These are phyloP conservation scores for Pythium graminicola DNA, from an alignment of 352 stramenopile species.

Conservation along the genomic window DNA sequence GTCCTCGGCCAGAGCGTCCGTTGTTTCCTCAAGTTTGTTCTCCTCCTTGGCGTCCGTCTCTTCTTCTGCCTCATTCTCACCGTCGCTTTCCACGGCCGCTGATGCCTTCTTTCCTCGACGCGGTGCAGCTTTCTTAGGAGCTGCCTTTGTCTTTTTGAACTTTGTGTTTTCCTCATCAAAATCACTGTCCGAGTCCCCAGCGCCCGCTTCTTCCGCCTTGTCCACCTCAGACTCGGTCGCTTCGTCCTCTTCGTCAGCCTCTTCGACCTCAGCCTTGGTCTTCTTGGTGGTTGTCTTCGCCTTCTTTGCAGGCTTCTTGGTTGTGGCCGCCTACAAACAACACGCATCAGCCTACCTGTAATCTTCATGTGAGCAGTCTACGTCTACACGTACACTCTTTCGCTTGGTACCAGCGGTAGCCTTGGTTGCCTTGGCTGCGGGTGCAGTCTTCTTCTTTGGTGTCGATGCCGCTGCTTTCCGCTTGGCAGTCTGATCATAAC, in stretches of 20 bases:
- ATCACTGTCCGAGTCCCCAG: constrained; percentile 48
- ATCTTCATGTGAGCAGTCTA: too few relatives aligned
- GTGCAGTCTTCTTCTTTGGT: constrained; percentile 11
- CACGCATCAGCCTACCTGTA: too few relatives aligned
- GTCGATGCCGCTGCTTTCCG: constrained; percentile 7
- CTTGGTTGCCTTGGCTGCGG: constrained; percentile 17
- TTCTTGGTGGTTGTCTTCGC: constrained; percentile 19
- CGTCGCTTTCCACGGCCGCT: constrained; percentile 20
- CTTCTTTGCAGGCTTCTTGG: constrained; percentile 27
- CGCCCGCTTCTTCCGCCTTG: constrained; percentile 30
- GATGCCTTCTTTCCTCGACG: constrained; percentile 17
- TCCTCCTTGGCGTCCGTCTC: constrained; percentile 1
- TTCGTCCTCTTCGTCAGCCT: constrained; percentile 37
- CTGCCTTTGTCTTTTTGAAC: constrained; percentile 22
- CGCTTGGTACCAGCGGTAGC: constrained; percentile 19
- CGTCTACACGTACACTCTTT: constrained; percentile 16
- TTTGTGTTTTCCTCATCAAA: constrained; percentile 51
- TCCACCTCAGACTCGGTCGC: constrained; percentile 47
- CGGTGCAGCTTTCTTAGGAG: constrained; percentile 1
- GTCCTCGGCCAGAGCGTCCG: constrained; percentile 32
- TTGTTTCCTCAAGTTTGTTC: constrained; percentile 6
- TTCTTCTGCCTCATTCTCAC: constrained; percentile 20
- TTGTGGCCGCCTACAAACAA: not conserved
- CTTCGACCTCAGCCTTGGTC: constrained; percentile 21
- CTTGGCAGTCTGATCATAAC: constrained; percentile 21